Conservation (phyloP, 331 rosid genomes). For the Saraca asoca region DNA sequence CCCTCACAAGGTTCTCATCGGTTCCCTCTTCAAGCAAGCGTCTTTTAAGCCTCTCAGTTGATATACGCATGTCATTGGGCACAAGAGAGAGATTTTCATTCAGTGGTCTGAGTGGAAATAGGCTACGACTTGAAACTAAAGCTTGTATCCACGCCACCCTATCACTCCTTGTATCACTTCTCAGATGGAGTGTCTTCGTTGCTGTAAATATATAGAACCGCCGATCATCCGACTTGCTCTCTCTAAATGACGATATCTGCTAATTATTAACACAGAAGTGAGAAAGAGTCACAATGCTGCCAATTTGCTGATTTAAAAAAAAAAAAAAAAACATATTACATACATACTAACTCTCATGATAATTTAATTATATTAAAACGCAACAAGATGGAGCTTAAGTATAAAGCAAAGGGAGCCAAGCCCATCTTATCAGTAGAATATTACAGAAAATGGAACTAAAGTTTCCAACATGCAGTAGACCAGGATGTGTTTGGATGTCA, state of each 20-base stretch:
- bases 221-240: slow-evolving; percentile 89
- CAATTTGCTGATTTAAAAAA: too few species aligned
- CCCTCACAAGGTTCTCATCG: slow-evolving; percentile 61
- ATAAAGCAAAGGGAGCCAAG: too few species aligned
- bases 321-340: too few species aligned
- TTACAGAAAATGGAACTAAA: too few species aligned
- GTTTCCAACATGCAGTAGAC: too few species aligned
- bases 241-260: slow-evolving; percentile 93
- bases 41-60: slow-evolving; percentile 69
- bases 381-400: too few species aligned
- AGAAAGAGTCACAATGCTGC: too few species aligned
- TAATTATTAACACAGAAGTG: not conserved
- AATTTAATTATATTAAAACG: too few species aligned
- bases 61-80: slow-evolving; percentile 48
- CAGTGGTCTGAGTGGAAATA: slow-evolving; percentile 54
- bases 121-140: slow-evolving; percentile 66
- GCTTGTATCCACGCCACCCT: slow-evolving; percentile 91
- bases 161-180: slow-evolving; percentile 83
- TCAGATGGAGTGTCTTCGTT: slow-evolving; percentile 92
- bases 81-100: slow-evolving; percentile 50
- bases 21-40: slow-evolving; percentile 79
- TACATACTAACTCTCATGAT: too few species aligned
- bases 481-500: too few species aligned
- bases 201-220: slow-evolving; percentile 82
- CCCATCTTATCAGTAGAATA: too few species aligned